A percentile compares a stretch with the other conserved stretches of the same genome.
Conservation (phyloP, 192 early-diverging fungal genomes). For the Backusella tuberculispora region DNA sequence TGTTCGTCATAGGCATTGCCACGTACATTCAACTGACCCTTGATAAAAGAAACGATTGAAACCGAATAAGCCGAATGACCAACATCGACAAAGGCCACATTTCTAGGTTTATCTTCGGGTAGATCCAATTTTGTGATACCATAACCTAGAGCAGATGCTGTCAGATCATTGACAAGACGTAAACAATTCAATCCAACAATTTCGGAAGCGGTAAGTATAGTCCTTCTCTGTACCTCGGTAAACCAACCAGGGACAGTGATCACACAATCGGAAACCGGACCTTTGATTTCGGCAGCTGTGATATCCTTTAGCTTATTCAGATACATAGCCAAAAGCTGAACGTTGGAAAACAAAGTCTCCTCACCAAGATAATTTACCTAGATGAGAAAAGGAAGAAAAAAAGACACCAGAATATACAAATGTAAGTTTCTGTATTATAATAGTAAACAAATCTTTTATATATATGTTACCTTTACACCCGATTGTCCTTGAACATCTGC, state of each 20-base stretch:
- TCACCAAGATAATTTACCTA: constrained; percentile 83
- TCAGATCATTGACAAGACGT: constrained; percentile 90
- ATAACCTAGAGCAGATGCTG: constrained; percentile 92
- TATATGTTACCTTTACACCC: constrained; percentile 61
- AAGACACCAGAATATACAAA: too few species aligned
- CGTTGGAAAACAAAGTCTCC: constrained; percentile 75
- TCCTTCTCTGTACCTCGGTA: constrained; percentile 89
- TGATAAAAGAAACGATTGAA: constrained; percentile 89
- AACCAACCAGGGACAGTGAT: constrained; percentile 95
- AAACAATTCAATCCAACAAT: constrained; percentile 89
- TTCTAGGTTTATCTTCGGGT: constrained; percentile 89
- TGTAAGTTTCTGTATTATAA: not conserved
- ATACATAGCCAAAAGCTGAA: constrained; percentile 94
- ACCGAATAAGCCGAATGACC: constrained; percentile 83
- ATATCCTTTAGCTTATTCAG: constrained; percentile 90
- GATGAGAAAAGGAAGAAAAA: constrained; percentile 10
- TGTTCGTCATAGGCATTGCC: constrained; percentile 89
- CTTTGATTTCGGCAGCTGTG: constrained; percentile 77
- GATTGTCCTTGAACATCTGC: constrained; percentile 83
- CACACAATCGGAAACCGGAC: constrained; percentile 87
- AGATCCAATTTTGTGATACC: constrained; percentile 97
- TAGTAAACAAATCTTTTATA: not conserved
- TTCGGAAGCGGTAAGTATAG: constrained; percentile 83
- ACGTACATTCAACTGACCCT: constrained; percentile 93
- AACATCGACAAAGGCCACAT: constrained; percentile 92